Percentiles rank a stretch among this genome's conserved stretches.
These are phyloP conservation scores for Lathyrus sativus DNA, from an alignment of 306 rosid species.

Conservation along the genomic window DNA sequence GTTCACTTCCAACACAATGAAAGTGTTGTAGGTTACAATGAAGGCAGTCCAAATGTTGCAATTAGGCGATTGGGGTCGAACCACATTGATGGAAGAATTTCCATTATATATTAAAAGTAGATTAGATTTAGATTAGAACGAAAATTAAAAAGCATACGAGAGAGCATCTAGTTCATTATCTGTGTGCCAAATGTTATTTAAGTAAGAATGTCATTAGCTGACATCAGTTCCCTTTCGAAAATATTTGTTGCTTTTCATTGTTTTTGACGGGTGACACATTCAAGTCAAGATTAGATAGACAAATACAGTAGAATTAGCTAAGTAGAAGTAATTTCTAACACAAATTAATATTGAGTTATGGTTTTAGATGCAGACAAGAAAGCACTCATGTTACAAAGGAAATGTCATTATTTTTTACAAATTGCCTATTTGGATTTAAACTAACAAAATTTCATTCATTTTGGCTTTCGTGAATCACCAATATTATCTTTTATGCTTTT, in stretches of 20 bases:
- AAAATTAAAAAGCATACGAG: not conserved
- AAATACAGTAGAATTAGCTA: conserved; percentile 13
- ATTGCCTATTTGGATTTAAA: conserved; percentile 21
- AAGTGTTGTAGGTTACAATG: too few species aligned
- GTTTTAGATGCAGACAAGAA: too few species aligned
- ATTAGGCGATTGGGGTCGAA: too few species aligned
- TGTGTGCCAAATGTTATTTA: not conserved
- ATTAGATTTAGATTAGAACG: not conserved
- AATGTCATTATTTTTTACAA: too few species aligned
- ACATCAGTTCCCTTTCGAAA: not conserved
- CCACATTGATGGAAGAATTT: too few species aligned
- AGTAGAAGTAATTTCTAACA: too few species aligned
- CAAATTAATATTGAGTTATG: too few species aligned
- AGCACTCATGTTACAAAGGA: too few species aligned
- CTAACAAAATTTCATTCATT: not conserved
- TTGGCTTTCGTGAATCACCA: conserved; percentile 22
- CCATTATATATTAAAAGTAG: not conserved
- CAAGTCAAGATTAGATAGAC: not conserved
- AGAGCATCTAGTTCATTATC: not conserved
- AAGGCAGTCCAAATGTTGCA: too few species aligned
- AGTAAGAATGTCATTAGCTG: not conserved
- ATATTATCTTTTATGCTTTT: conserved; percentile 19
- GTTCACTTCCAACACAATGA: too few species aligned
- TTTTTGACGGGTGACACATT: not conserved
- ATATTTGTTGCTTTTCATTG: not conserved